These are phyloP conservation scores for Linderina pennispora DNA, from an alignment of 192 early-diverging fungal genomes.

Conservation along the genomic window DNA sequence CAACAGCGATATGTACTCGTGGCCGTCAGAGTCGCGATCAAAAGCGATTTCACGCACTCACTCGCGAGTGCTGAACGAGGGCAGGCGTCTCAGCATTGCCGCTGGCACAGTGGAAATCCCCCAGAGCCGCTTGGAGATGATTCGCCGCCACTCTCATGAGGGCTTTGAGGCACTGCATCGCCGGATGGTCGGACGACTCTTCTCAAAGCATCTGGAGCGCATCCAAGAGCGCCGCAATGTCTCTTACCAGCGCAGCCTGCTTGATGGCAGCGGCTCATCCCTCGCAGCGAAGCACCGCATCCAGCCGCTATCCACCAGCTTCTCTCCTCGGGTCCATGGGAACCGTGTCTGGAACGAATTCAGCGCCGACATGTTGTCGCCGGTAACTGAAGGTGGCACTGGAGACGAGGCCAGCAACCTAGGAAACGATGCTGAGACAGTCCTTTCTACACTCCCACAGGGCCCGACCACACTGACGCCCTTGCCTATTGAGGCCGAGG, in stretches of 20 bases:
- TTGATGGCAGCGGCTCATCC: background rate
- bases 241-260: too few relatives aligned
- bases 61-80: conserved; percentile 20
- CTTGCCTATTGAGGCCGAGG: too few relatives aligned
- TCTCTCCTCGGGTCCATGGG: too few relatives aligned
- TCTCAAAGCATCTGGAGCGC: conserved; percentile 42
- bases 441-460: too few relatives aligned
- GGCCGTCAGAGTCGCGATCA: conserved; percentile 18
- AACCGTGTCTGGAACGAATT: conserved; percentile 16
- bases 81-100: conserved; percentile 42
- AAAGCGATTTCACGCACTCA: conserved; percentile 12
- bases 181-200: conserved; percentile 38
- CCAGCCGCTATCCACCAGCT: conserved; percentile 6
- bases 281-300: conserved; percentile 6
- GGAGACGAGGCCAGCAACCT: too few relatives aligned
- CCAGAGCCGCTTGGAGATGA: conserved; percentile 31
- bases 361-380: conserved; percentile 22
- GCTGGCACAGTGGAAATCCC: conserved; percentile 48
- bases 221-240: conserved; percentile 41
- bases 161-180: conserved; percentile 42
- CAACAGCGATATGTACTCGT: conserved; percentile 40
- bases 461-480: too few relatives aligned
- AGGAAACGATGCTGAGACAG: too few relatives aligned
- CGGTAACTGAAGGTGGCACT: conserved; percentile 17
- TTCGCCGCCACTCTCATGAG: conserved; percentile 40